phyloP scores from a whole-genome alignment of 2,329 filamentous ascomycete genomes.

The Fusarium denticulatum region DNA sequence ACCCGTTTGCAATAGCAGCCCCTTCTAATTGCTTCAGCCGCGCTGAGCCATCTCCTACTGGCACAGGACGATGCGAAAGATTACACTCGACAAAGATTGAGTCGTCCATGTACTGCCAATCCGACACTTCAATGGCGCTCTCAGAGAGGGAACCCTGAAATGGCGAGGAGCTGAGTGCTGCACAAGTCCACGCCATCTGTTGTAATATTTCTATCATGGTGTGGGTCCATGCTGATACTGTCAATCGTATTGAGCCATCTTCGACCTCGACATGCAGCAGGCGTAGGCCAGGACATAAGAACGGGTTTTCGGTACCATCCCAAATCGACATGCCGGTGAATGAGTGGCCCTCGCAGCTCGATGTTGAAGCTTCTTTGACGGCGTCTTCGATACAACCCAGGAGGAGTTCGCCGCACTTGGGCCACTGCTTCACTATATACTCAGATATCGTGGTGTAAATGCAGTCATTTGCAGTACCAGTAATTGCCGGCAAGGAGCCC shows the following conservation, averaged over 20 bases:
- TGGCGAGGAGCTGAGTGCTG: conserved; percentile 49
- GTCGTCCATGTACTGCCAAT: conserved; percentile 48
- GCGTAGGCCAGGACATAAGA: conserved; percentile 45
- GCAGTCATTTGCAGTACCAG: conserved; percentile 49
- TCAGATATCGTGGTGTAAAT: conserved; percentile 48
- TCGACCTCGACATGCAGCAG: conserved; percentile 51
- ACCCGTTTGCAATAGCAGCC: conserved; percentile 48
- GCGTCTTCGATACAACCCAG: conserved; percentile 48
- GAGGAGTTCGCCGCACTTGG: conserved; percentile 45
- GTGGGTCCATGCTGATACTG: conserved; percentile 48
- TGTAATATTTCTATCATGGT: conserved; percentile 50
- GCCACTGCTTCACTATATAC: conserved; percentile 48
- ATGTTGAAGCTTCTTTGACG: conserved; percentile 42
- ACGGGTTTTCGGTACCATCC: conserved; percentile 45
- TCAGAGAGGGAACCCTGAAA: conserved; percentile 47
- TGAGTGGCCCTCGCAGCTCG: conserved; percentile 37
- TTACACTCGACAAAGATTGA: conserved; percentile 49
- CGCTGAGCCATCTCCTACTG: conserved; percentile 39
- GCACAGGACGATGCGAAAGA: conserved; percentile 46
- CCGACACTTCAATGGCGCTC: conserved; percentile 44
- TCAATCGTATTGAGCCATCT: conserved; percentile 46
- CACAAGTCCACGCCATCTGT: conserved; percentile 52
- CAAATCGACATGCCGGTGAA: conserved; percentile 50
- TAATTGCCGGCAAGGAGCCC: conserved; percentile 46
- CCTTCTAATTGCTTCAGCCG: conserved; percentile 47